Conservation (phyloP, 2,329 filamentous ascomycete genomes). For the Dothistroma septosporum region DNA sequence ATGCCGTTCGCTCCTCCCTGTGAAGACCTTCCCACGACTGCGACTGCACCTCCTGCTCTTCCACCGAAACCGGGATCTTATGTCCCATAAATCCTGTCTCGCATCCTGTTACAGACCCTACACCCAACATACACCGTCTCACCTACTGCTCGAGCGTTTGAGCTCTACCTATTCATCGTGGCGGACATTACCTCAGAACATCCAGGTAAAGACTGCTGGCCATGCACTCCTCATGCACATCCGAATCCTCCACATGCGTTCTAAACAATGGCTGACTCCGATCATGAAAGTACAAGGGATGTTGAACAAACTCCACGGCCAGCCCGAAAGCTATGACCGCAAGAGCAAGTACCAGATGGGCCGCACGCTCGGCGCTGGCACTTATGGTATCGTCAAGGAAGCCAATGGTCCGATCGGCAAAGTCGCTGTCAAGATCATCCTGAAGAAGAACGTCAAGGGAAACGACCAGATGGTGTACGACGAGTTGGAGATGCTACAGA, state of each 20-base stretch:
- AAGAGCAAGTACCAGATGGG: slow-evolving; percentile 95
- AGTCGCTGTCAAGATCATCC: slow-evolving; percentile 96
- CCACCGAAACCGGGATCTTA: neutral
- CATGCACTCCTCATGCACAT: slow-evolving; percentile 5
- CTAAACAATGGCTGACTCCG: slow-evolving; percentile 21
- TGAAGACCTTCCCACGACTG: neutral
- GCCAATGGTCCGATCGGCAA: slow-evolving; percentile 79
- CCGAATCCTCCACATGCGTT: slow-evolving; percentile 13
- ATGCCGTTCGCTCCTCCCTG: neutral
- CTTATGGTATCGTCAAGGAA: slow-evolving; percentile 96
- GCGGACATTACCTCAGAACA: neutral
- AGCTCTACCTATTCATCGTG: neutral
- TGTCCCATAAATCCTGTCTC: neutral
- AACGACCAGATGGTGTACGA: slow-evolving; percentile 99
- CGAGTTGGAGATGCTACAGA: slow-evolving; percentile 89
- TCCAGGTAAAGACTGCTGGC: slow-evolving; percentile 3
- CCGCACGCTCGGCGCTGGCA: slow-evolving; percentile 88
- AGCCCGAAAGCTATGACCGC: slow-evolving; percentile 97
- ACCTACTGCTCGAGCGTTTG: slow-evolving; percentile 1
- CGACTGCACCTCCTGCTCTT: neutral
- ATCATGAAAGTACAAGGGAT: slow-evolving; percentile 47
- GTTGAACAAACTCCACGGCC: slow-evolving; percentile 92
- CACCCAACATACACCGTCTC: neutral
- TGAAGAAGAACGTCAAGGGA: slow-evolving; percentile 98
- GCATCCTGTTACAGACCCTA: neutral